Percentiles rank a stretch among this genome's conserved stretches.
These are phyloP conservation scores for Asclepias syriaca DNA, from an alignment of 257 asterid species.

Conservation along the genomic window DNA sequence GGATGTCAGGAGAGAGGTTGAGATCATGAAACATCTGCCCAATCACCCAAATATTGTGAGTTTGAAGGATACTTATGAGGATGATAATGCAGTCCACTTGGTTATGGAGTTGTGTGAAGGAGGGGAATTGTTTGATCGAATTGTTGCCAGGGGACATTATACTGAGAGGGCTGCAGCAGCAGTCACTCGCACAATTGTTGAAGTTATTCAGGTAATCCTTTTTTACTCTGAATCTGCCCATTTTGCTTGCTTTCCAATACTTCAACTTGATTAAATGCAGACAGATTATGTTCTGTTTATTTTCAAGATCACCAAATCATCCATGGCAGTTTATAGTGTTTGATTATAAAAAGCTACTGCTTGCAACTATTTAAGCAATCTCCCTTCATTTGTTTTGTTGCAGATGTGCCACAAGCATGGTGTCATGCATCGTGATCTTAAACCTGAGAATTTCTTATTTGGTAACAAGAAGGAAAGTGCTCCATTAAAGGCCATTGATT, in stretches of 20 bases:
- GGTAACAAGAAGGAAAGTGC: slow-evolving; percentile 44
- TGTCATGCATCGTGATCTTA: slow-evolving; percentile 51
- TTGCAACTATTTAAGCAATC: not conserved
- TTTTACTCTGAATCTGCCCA: too few relatives aligned
- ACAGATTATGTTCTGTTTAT: not conserved
- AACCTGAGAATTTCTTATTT: slow-evolving; percentile 45
- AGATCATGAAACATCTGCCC: slow-evolving; percentile 47
- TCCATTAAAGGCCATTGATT: slow-evolving; percentile 46
- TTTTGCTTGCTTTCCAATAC: too few relatives aligned
- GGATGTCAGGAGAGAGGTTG: slow-evolving; percentile 50
- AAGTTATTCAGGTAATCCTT: slow-evolving; percentile 42
- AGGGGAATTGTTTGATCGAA: slow-evolving; percentile 47
- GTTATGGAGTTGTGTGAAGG: slow-evolving; percentile 58
- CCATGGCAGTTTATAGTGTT: not conserved
- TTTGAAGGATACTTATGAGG: slow-evolving; percentile 46
- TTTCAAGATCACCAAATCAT: not conserved
- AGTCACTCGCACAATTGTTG: slow-evolving; percentile 44
- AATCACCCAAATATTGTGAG: slow-evolving; percentile 36
- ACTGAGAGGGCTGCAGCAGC: slow-evolving; percentile 52
- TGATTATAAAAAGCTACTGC: not conserved
- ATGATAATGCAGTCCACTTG: slow-evolving; percentile 41
- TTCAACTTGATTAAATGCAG: too few relatives aligned
- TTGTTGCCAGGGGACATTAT: slow-evolving; percentile 47
- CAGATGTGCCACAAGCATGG: slow-evolving; percentile 49
- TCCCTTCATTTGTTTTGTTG: slow-evolving; percentile 11